Evolutionary conservation across 768 basidiomycete genomes (phyloP).

Genomic region (Tylopilus felleus): DNA sequence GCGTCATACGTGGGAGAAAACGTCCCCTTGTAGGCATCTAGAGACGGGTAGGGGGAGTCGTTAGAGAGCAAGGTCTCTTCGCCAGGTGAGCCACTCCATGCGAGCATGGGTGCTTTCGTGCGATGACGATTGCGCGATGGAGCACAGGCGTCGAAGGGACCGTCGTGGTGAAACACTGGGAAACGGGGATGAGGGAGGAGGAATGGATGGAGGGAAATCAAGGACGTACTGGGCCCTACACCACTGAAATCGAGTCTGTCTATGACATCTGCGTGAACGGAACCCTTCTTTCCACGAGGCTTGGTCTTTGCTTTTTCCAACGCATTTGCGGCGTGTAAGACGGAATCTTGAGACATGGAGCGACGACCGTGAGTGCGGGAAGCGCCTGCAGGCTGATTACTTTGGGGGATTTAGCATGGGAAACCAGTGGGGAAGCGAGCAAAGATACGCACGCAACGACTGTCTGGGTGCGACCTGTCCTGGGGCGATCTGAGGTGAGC

Average conservation of each 20-base stretch:
- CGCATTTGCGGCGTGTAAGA: slow-evolving; percentile 35
- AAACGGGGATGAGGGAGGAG: slow-evolving; percentile 1
- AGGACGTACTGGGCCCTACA: slow-evolving; percentile 72
- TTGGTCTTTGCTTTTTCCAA: slow-evolving; percentile 49
- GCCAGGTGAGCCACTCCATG: slow-evolving; percentile 53
- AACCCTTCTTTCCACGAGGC: slow-evolving; percentile 63
- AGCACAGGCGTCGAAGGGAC: slow-evolving; percentile 89
- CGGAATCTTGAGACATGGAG: slow-evolving; percentile 50
- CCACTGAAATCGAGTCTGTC: slow-evolving; percentile 85
- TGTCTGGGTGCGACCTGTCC: slow-evolving; percentile 59
- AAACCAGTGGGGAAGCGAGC: neutral
- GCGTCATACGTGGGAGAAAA: slow-evolving; percentile 53
- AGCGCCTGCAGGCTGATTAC: slow-evolving; percentile 21
- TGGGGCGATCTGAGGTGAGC: slow-evolving; percentile 44
- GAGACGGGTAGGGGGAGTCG: slow-evolving; percentile 51
- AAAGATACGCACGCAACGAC: slow-evolving; percentile 28
- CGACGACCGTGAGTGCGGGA: slow-evolving; percentile 37
- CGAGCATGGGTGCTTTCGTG: slow-evolving; percentile 78
- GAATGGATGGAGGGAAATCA: neutral
- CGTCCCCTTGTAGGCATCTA: slow-evolving; percentile 36
- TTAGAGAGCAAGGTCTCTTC: slow-evolving; percentile 41
- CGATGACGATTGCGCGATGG: slow-evolving; percentile 83
- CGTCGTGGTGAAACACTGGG: slow-evolving; percentile 88
- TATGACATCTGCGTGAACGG: slow-evolving; percentile 83
- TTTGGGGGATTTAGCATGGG: slow-evolving; percentile 20